Conservation (phyloP, 305 asterid genomes). For the Fraxinus sp. region DNA sequence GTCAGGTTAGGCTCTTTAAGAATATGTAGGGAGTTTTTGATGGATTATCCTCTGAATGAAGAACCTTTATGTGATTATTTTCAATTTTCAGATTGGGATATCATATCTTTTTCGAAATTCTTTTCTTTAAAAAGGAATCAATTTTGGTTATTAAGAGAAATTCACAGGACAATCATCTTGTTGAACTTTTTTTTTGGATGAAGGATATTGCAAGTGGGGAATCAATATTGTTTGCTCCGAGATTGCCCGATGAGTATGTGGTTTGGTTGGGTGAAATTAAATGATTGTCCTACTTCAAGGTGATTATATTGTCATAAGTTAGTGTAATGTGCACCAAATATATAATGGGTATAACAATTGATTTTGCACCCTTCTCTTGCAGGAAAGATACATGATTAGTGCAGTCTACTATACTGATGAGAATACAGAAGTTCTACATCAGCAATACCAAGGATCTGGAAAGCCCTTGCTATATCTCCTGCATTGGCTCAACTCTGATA, state of each 20-base stretch:
- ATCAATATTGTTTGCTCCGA: conserved; percentile 78
- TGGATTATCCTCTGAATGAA: conserved; percentile 5
- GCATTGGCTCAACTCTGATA: conserved; percentile 85
- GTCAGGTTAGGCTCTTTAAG: conserved; percentile 17
- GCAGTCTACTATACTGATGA: conserved; percentile 67
- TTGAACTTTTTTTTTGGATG: conserved; percentile 23
- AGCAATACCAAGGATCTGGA: conserved; percentile 60
- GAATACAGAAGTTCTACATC: conserved; percentile 54
- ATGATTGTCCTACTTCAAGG: conserved; percentile 75
- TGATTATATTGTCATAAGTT: conserved; percentile 25
- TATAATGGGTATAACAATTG: conserved; percentile 3
- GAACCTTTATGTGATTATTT: neutral
- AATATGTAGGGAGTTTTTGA: neutral
- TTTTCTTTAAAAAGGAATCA: neutral
- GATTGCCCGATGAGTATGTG: conserved; percentile 79
- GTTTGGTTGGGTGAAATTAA: conserved; percentile 94
- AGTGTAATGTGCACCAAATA: conserved; percentile 8
- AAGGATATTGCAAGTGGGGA: conserved; percentile 84
- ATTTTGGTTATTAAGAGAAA: conserved; percentile 12
- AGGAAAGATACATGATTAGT: conserved; percentile 74
- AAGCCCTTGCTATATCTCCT: conserved; percentile 76
- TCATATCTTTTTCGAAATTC: neutral
- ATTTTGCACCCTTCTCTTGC: conserved; percentile 37
- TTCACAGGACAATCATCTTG: conserved; percentile 10
- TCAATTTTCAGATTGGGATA: neutral